A percentile compares a stretch with the other conserved stretches of the same genome.
Conservation (phyloP, 1,139 yeast genomes). For the Suhomyces coccinellae region DNA sequence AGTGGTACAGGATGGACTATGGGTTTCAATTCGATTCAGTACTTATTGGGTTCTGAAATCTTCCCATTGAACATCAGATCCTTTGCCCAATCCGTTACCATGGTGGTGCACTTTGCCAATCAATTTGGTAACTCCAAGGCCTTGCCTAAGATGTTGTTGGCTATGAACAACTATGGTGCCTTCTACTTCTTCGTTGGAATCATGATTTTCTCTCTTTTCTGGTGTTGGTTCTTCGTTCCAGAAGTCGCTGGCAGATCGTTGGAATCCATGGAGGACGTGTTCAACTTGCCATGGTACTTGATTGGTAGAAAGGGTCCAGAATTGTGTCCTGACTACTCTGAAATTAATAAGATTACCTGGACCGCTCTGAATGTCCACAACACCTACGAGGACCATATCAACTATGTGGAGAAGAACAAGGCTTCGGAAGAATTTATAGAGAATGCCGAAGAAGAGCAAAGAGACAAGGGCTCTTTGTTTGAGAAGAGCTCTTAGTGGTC, state of each 20-base stretch:
- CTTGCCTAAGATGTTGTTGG: constrained; percentile 50
- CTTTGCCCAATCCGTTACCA: constrained; percentile 53
- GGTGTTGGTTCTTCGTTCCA: constrained; percentile 56
- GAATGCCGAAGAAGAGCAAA: constrained; percentile 7
- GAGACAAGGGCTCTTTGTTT: not conserved
- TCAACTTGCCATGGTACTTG: constrained; percentile 59
- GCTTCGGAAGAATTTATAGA: constrained; percentile 16
- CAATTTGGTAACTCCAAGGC: constrained; percentile 65
- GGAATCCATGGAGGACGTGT: constrained; percentile 59
- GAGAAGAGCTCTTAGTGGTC: not conserved
- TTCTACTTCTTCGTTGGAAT: constrained; percentile 55
- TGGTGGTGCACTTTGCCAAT: constrained; percentile 60
- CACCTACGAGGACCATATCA: constrained; percentile 23
- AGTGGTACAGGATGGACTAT: constrained; percentile 63
- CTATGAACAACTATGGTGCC: constrained; percentile 52
- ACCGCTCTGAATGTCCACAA: constrained; percentile 19
- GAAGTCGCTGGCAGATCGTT: constrained; percentile 55
- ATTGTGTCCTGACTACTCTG: constrained; percentile 56
- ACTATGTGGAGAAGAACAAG: constrained; percentile 19
- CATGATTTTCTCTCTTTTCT: constrained; percentile 39
- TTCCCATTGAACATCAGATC: constrained; percentile 57
- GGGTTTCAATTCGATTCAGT: constrained; percentile 63
- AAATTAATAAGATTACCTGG: constrained; percentile 33
- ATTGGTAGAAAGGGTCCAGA: constrained; percentile 54
- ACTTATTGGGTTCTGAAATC: constrained; percentile 58